Evolutionary conservation across 352 stramenopile genomes (phyloP).

Genomic region (Thalassiosira mediterranea): DNA sequence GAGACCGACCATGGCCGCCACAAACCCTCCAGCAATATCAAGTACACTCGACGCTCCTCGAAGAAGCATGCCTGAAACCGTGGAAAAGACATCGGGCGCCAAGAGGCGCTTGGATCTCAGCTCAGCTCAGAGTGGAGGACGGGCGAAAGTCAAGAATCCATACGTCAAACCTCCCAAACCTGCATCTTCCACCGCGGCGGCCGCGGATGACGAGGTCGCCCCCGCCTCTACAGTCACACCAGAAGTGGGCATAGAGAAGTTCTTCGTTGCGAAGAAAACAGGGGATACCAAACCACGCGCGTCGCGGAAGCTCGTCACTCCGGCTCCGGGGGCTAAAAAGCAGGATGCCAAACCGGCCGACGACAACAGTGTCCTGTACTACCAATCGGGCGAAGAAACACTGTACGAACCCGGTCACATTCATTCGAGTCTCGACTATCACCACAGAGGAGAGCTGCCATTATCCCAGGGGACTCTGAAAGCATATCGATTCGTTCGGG

Average conservation of each 20-base stretch:
- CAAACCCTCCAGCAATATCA: too few species aligned
- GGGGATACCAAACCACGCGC: conserved; percentile 23
- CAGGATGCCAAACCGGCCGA: not conserved
- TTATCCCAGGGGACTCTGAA: conserved; percentile 31
- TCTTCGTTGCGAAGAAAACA: conserved; percentile 8
- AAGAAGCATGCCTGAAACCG: too few species aligned
- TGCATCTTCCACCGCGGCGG: not conserved
- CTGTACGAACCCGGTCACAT: conserved; percentile 51
- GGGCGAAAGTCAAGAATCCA: conserved; percentile 27
- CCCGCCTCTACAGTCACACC: conserved; percentile 17
- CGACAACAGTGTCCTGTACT: not conserved
- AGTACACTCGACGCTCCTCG: too few species aligned
- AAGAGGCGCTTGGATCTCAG: conserved; percentile 13
- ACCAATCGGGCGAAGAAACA: conserved; percentile 1
- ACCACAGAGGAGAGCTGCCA: conserved; percentile 39
- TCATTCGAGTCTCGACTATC: conserved; percentile 67
- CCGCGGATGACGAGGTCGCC: not conserved
- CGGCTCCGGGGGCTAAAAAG: conserved; percentile 22
- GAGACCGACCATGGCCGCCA: too few species aligned
- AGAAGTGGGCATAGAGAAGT: conserved; percentile 27
- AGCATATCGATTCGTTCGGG: conserved; percentile 62
- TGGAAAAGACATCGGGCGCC: not conserved
- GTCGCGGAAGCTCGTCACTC: conserved; percentile 20
- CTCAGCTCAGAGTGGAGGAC: not conserved
- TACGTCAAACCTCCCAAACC: not conserved